Base-by-base conservation (phyloP, 2,329 filamentous ascomycete species). In the Neocatenulostroma microsporum region DNA sequence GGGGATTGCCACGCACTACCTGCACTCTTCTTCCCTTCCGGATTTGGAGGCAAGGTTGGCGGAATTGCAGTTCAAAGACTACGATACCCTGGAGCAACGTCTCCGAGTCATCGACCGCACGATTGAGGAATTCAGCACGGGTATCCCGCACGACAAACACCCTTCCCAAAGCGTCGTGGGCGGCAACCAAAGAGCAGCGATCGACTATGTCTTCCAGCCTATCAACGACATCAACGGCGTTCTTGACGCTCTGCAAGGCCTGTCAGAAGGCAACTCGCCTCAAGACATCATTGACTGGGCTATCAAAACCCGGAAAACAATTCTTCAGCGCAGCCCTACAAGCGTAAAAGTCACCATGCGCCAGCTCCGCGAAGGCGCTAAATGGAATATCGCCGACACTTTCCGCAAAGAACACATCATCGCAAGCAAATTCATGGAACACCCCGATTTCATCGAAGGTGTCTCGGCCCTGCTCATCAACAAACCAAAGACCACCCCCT, bases 1-100 rank as follows among this genome's bases (percentile, higher is more conserved):
- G 30, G 91, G 91, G 40, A 72, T 98, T 51, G 91, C 91, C 42
- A 96, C 91, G 11, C 91, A 98, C 67, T 98, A 94, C 67, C 69
- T 98, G 47, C 84, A 98, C 71, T 94, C 89, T 28, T 87, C 84
- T 42, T 81, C 82, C 48, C 73, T 98, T 42, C 78, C 83, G 33
- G 76, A 77, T 50, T 74, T 98, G 40, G 86, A 94, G 61, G 73
- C 79, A 14, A 84, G 89, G 58, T 74, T 98, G 18, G 84, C 85
- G 2, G 91, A 98, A 65, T 73, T 98, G 44, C 75, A 80, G 19
- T 98, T 98, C 70, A 74, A 75, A 41, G 93, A 98, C 64, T 77
- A 80, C 53, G 76, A 84, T 39, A 48, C 61, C 25, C 66, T 82
- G 15, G 48, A 69, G 15, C 67, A 78, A 28, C 80, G 88, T 36